Conservation (phyloP, 1,284 basidiomycete species). For the Cystobasidiaceae sp. region DNA sequence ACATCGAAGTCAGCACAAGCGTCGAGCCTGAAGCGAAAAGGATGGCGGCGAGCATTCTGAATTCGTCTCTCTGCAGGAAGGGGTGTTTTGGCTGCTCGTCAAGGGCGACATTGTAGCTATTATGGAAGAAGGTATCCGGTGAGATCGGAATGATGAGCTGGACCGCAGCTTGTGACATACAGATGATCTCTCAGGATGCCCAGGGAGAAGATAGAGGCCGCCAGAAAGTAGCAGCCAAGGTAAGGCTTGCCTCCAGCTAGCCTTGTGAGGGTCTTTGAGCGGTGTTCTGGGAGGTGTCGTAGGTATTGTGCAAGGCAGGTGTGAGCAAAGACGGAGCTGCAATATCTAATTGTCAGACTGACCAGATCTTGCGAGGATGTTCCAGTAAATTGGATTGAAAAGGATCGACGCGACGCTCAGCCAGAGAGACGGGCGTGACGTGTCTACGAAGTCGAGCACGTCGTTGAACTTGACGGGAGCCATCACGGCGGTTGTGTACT, state of each 20-base stretch:
- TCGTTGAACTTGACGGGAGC: background rate
- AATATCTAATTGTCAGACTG: background rate
- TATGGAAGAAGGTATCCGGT: slow-evolving; percentile 1
- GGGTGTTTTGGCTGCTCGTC: slow-evolving; percentile 59
- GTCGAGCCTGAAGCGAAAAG: slow-evolving; percentile 70
- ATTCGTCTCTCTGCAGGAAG: slow-evolving; percentile 55
- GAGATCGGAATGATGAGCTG: background rate
- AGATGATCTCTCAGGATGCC: slow-evolving; percentile 79
- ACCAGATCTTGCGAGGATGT: slow-evolving; percentile 21
- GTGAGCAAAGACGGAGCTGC: background rate
- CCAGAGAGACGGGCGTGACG: slow-evolving; percentile 61
- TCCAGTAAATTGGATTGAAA: slow-evolving; percentile 33
- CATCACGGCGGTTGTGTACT: too few species aligned
- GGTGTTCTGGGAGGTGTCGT: slow-evolving; percentile 61
- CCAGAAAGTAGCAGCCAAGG: slow-evolving; percentile 81
- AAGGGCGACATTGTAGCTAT: slow-evolving; percentile 67
- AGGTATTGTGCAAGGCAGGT: background rate
- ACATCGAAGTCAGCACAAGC: slow-evolving; percentile 83
- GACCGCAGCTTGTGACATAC: slow-evolving; percentile 53
- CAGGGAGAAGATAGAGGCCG: slow-evolving; percentile 79
- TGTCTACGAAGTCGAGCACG: slow-evolving; percentile 52
- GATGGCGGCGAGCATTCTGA: slow-evolving; percentile 55
- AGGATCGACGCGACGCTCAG: slow-evolving; percentile 55
- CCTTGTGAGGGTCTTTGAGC: slow-evolving; percentile 77
- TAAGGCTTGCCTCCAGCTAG: slow-evolving; percentile 67